These are phyloP conservation scores for Puccinia triticina DNA, from an alignment of 1,284 basidiomycete species.

Conservation along the genomic window DNA sequence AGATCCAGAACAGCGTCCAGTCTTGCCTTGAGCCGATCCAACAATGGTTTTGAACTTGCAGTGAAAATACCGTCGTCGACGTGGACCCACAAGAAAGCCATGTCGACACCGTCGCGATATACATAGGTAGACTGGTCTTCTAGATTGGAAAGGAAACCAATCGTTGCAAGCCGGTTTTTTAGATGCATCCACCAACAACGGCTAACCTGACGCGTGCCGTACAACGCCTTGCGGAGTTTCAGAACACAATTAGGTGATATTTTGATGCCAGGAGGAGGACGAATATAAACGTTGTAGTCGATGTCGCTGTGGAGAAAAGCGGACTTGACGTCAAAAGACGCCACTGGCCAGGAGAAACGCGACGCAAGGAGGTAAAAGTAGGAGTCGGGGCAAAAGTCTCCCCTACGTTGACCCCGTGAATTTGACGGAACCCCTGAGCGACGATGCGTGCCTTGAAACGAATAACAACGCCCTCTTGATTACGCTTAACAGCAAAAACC, in stretches of 20 bases:
- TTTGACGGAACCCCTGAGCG: slow-evolving; percentile 6
- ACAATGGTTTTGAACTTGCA: too few species aligned
- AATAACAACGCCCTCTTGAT: neutral
- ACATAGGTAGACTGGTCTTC: neutral
- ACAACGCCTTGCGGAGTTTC: neutral
- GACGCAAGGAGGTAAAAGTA: neutral
- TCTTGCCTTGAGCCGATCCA: too few species aligned
- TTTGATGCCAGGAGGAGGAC: neutral
- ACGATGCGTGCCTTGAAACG: slow-evolving; percentile 1
- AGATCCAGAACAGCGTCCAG: too few species aligned
- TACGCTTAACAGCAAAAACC: neutral
- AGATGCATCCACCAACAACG: neutral
- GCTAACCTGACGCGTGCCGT: neutral
- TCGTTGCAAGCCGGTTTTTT: neutral
- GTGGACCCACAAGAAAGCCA: neutral
- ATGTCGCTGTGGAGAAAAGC: neutral
- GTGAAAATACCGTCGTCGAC: neutral
- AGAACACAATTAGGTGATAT: neutral
- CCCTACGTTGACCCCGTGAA: neutral
- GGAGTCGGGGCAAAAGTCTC: neutral
- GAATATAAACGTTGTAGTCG: neutral
- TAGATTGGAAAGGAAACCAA: neutral
- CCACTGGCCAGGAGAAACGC: neutral
- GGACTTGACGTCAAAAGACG: slow-evolving; percentile 15
- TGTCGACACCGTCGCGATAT: neutral